phyloP scores from a whole-genome alignment of 805 yeast species.

The Lachancea kluyveri region DNA sequence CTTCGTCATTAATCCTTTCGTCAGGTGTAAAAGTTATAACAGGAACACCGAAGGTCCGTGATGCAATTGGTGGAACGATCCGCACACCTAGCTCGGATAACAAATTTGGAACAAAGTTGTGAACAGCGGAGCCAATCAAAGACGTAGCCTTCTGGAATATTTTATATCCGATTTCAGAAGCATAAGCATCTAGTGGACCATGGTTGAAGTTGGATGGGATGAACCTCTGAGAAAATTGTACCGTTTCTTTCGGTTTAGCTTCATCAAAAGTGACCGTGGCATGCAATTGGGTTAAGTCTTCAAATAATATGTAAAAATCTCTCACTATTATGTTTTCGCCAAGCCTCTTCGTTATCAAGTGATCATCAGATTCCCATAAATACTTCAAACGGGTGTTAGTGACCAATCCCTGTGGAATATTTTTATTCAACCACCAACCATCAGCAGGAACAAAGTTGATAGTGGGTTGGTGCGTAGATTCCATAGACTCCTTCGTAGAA shows the following conservation, averaged over 20 bases:
- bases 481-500: constrained; percentile 12
- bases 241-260: constrained; percentile 47
- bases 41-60: constrained; percentile 59
- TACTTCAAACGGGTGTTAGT: constrained; percentile 17
- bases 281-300: constrained; percentile 62
- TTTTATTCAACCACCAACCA: constrained; percentile 64
- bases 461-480: constrained; percentile 3
- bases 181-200: constrained; percentile 43
- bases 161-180: constrained; percentile 45
- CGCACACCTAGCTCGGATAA: constrained; percentile 33
- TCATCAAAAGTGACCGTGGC: constrained; percentile 52
- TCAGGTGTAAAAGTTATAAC: constrained; percentile 47
- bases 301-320: constrained; percentile 66
- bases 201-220: constrained; percentile 32
- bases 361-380: constrained; percentile 60
- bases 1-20: constrained; percentile 43
- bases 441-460: constrained; percentile 28
- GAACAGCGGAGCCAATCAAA: constrained; percentile 24
- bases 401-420: constrained; percentile 44
- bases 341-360: constrained; percentile 49
- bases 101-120: constrained; percentile 31
- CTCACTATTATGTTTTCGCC: constrained; percentile 42
- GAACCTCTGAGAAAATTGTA: constrained; percentile 30
- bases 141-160: constrained; percentile 41
- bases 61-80: constrained; percentile 53